Evolutionary conservation across 768 basidiomycete genomes (phyloP).

Genomic region (Mycena amicta): DNA sequence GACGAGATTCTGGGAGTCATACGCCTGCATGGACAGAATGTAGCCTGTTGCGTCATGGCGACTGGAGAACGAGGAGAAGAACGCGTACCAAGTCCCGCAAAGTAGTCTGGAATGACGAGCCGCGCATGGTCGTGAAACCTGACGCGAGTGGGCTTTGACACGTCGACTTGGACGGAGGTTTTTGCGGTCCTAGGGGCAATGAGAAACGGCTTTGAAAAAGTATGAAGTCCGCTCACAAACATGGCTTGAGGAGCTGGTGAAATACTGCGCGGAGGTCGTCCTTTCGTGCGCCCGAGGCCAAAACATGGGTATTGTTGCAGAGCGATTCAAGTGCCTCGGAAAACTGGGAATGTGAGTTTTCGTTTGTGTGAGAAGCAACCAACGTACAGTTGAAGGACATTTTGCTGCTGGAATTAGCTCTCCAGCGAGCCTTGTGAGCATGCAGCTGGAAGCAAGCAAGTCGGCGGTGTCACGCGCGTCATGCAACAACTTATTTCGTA

Average conservation of each 20-base stretch:
- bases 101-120: slow-evolving; percentile 11
- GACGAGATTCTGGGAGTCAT: not conserved
- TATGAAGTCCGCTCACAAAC: slow-evolving; percentile 5
- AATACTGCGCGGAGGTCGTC: not conserved
- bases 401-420: slow-evolving; percentile 13
- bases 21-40: slow-evolving; percentile 8
- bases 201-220: not conserved
- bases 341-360: not conserved
- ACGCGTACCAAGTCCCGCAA: slow-evolving; percentile 12
- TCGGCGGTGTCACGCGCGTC: too few species aligned
- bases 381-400: slow-evolving; percentile 5
- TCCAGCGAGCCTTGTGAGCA: slow-evolving; percentile 13
- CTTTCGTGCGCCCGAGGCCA: not conserved
- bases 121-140: slow-evolving; percentile 14
- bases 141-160: slow-evolving; percentile 7
- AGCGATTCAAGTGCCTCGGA: slow-evolving; percentile 9
- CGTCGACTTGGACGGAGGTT: slow-evolving; percentile 5
- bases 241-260: slow-evolving; percentile 5
- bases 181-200: not conserved
- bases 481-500: too few species aligned
- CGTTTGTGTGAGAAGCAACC: not conserved
- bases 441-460: too few species aligned
- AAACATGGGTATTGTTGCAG: not conserved
- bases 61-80: not conserved
- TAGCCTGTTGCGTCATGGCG: not conserved